Evolutionary conservation across 1,139 yeast genomes (phyloP).

Genomic region (Kurtzmaniella quercitrusa): DNA sequence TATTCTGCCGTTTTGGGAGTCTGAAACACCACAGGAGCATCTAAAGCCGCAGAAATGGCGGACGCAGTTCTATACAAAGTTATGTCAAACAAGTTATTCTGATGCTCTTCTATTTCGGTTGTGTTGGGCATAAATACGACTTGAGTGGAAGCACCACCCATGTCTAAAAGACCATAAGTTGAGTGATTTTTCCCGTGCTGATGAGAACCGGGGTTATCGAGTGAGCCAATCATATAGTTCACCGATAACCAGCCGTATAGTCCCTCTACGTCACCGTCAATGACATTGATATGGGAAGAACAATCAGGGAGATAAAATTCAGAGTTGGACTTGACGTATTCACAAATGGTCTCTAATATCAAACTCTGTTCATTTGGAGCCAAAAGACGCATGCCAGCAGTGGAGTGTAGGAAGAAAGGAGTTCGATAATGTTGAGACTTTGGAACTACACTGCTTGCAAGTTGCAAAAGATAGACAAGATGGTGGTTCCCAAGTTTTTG

Average conservation of each 20-base stretch:
- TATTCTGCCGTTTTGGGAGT: conserved; percentile 28
- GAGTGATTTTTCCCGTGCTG: conserved; percentile 50
- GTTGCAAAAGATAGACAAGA: conserved; percentile 47
- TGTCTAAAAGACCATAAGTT: conserved; percentile 72
- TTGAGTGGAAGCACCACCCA: conserved; percentile 91
- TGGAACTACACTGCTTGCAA: conserved; percentile 62
- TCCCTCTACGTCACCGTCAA: conserved; percentile 78
- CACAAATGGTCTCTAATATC: conserved; percentile 53
- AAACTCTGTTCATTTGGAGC: conserved; percentile 49
- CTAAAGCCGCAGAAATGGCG: background rate
- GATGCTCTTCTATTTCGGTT: conserved; percentile 51
- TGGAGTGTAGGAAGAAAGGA: conserved; percentile 73
- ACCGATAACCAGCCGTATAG: conserved; percentile 78
- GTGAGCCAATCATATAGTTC: conserved; percentile 61
- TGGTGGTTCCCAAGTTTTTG: conserved; percentile 59
- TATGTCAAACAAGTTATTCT: conserved; percentile 50
- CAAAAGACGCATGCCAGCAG: conserved; percentile 76
- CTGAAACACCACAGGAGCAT: conserved; percentile 19
- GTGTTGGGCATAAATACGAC: conserved; percentile 70
- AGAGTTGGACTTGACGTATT: conserved; percentile 47
- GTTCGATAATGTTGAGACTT: conserved; percentile 63
- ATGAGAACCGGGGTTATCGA: conserved; percentile 47
- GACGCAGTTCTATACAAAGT: conserved; percentile 8
- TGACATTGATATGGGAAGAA: conserved; percentile 56
- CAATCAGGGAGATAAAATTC: conserved; percentile 59